Evolutionary conservation across 345 rosid species (phyloP).

Genomic region (Raphanus sativus): DNA sequence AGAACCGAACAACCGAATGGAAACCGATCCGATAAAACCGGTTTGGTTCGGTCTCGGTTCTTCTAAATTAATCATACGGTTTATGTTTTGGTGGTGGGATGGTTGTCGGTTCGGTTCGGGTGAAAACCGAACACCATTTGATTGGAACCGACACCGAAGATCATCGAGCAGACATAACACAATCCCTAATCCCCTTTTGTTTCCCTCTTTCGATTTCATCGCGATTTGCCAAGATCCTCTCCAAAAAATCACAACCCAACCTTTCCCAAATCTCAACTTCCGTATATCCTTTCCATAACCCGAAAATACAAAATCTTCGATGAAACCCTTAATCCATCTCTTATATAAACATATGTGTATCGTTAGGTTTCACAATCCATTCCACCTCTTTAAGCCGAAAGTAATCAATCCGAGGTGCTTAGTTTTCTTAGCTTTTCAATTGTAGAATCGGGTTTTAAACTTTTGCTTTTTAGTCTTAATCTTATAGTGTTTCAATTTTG

Average conservation of each 20-base stretch:
- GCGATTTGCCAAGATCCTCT: background rate
- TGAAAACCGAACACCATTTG: background rate
- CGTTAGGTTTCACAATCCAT: background rate
- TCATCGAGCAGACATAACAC: too few relatives aligned
- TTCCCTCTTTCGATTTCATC: background rate
- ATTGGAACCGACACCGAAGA: background rate
- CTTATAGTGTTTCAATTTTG: too few relatives aligned
- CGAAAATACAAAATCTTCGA: background rate
- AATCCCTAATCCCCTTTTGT: background rate
- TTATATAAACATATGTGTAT: background rate
- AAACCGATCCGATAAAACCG: background rate
- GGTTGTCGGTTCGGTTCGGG: background rate
- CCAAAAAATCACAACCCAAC: background rate
- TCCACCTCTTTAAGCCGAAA: background rate
- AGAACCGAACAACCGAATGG: background rate
- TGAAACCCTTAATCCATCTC: background rate
- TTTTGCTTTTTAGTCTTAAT: too few relatives aligned
- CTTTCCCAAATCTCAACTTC: background rate
- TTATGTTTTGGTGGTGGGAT: background rate
- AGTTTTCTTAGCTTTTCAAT: too few relatives aligned
- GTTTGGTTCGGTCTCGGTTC: background rate
- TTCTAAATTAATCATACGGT: background rate
- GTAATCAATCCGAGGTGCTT: too few relatives aligned
- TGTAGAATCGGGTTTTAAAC: too few relatives aligned
- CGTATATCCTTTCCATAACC: background rate